phyloP scores from a whole-genome alignment of 2,329 filamentous ascomycete genomes.

The Daldinia eschscholtzii region DNA sequence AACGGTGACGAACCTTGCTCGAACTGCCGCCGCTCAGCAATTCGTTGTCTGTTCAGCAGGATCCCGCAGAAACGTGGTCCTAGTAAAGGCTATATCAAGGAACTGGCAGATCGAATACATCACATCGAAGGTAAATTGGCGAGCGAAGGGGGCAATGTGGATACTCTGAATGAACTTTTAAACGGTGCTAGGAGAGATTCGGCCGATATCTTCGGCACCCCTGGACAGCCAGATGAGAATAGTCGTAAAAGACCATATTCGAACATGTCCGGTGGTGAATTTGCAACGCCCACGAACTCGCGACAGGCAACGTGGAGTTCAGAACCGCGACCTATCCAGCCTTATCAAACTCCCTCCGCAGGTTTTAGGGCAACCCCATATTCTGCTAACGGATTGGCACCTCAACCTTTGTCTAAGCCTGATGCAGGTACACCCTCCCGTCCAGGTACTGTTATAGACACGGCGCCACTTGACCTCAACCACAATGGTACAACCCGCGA shows the following conservation, averaged over 20 bases:
- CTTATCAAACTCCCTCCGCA: slow-evolving; percentile 55
- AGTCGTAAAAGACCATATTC: slow-evolving; percentile 55
- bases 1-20: slow-evolving; percentile 80
- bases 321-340: slow-evolving; percentile 61
- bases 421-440: slow-evolving; percentile 53
- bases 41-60: slow-evolving; percentile 85
- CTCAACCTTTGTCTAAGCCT: slow-evolving; percentile 59
- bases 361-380: slow-evolving; percentile 51
- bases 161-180: slow-evolving; percentile 60
- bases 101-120: slow-evolving; percentile 86
- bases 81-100: slow-evolving; percentile 95
- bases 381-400: slow-evolving; percentile 59
- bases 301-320: slow-evolving; percentile 63
- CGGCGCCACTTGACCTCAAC: slow-evolving; percentile 48
- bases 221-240: slow-evolving; percentile 58
- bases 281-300: slow-evolving; percentile 56
- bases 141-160: slow-evolving; percentile 60
- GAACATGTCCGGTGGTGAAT: slow-evolving; percentile 54
- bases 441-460: slow-evolving; percentile 52
- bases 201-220: slow-evolving; percentile 66
- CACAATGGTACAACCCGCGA: slow-evolving; percentile 54
- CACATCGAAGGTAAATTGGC: slow-evolving; percentile 83
- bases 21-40: slow-evolving; percentile 82
- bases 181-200: slow-evolving; percentile 53
- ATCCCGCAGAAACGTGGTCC: slow-evolving; percentile 90